A percentile compares a stretch with the other conserved stretches of the same genome.
phyloP scores from a whole-genome alignment of 768 basidiomycete species.

The Crucibulum laeve region DNA sequence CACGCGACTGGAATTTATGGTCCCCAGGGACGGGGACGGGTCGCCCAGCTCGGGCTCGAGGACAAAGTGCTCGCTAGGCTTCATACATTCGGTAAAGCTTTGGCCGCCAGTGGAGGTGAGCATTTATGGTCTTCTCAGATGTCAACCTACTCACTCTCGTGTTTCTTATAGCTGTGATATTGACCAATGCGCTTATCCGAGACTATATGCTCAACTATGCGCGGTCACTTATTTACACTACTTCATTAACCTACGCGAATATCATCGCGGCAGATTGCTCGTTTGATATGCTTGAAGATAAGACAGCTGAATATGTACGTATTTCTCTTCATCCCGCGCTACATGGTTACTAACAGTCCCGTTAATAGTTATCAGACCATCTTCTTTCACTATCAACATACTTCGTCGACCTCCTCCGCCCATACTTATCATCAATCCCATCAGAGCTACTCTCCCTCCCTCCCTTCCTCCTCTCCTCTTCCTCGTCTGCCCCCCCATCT shows the following conservation, averaged over 20 bases:
- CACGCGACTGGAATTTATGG: slow-evolving; percentile 93
- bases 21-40: slow-evolving; percentile 68
- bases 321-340: slow-evolving; percentile 1
- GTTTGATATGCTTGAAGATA: slow-evolving; percentile 73
- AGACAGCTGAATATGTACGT: slow-evolving; percentile 56
- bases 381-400: slow-evolving; percentile 44
- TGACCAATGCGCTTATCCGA: slow-evolving; percentile 67
- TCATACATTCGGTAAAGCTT: slow-evolving; percentile 91
- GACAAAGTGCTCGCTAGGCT: slow-evolving; percentile 69
- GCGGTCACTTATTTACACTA: slow-evolving; percentile 88
- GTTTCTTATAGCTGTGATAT: slow-evolving; percentile 57
- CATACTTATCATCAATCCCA: slow-evolving; percentile 21
- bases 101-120: slow-evolving; percentile 83
- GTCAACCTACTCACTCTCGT: neutral
- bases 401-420: slow-evolving; percentile 28
- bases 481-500: slow-evolving; percentile 34
- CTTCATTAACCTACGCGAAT: slow-evolving; percentile 73
- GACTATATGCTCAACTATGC: slow-evolving; percentile 92
- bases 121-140: slow-evolving; percentile 7
- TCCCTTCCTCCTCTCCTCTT: slow-evolving; percentile 24
- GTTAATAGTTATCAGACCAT: slow-evolving; percentile 21
- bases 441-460: slow-evolving; percentile 32
- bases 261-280: slow-evolving; percentile 73
- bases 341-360: neutral
- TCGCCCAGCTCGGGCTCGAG: slow-evolving; percentile 66